Percentiles rank a stretch among this genome's conserved stretches.
Conservation (phyloP, 2,329 filamentous ascomycete genomes). For the Cercospora berteroae region DNA sequence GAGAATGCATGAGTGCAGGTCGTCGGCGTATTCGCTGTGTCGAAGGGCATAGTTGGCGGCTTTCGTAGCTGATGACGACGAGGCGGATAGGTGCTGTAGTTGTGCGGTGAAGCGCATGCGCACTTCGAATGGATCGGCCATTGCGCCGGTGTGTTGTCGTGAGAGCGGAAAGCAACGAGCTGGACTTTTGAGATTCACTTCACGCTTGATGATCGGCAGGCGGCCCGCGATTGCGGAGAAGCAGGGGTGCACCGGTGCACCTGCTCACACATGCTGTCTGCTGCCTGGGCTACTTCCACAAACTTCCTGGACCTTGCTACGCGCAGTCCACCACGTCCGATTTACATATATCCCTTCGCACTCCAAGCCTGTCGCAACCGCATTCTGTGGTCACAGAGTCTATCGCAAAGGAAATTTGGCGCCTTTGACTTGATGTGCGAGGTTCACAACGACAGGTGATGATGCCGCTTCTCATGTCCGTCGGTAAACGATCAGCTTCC, state of each 20-base stretch:
- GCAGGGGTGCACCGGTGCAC: neutral
- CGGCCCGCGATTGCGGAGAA: neutral
- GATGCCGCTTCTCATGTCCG: neutral
- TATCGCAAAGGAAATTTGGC: neutral
- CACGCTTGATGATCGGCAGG: neutral
- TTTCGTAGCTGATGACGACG: slow-evolving; percentile 83
- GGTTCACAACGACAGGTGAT: neutral
- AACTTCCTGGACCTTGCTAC: neutral
- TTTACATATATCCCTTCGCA: neutral
- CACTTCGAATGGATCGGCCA: slow-evolving; percentile 93
- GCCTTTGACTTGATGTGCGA: neutral
- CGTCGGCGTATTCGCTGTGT: slow-evolving; percentile 92
- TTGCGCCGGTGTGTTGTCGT: slow-evolving; percentile 32
- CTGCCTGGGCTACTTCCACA: neutral
- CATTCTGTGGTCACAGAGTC: neutral
- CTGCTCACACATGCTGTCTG: neutral
- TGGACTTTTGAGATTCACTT: neutral
- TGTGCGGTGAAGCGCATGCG: slow-evolving; percentile 94
- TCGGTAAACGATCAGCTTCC: neutral
- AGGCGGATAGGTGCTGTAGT: slow-evolving; percentile 87
- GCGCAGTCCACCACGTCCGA: neutral
- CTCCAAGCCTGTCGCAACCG: neutral
- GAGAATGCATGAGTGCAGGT: slow-evolving; percentile 93
- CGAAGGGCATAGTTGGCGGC: slow-evolving; percentile 93
- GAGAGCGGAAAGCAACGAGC: neutral